Conservation (phyloP, 257 asterid genomes). For the Euphrasia confusa region DNA sequence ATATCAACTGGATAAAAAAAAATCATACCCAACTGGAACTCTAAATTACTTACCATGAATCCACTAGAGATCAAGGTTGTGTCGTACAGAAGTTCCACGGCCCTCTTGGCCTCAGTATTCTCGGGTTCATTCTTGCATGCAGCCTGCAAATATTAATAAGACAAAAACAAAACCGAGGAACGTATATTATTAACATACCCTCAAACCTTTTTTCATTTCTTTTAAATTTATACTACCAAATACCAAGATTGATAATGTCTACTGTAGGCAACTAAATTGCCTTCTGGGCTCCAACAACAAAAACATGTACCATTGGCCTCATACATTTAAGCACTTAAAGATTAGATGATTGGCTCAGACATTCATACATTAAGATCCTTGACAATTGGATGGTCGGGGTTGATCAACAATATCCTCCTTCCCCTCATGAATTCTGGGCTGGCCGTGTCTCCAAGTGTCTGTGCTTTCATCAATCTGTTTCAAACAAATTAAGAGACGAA, state of each 20-base stretch:
- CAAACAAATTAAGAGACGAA: conserved; percentile 2
- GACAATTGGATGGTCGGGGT: conserved; percentile 92
- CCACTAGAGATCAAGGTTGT: conserved; percentile 97
- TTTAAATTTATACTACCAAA: no score
- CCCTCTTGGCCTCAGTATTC: conserved; percentile 84
- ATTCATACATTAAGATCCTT: conserved; percentile 79
- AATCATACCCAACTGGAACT: no score
- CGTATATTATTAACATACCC: no score
- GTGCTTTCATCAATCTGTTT: conserved; percentile 87
- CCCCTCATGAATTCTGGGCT: conserved; percentile 98
- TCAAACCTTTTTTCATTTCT: no score
- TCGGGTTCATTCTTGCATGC: conserved; percentile 94
- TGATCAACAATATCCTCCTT: conserved; percentile 89
- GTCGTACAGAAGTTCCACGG: conserved; percentile 83
- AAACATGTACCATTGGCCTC: no score
- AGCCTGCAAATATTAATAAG: conserved; percentile 51
- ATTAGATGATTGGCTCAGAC: background rate
- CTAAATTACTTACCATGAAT: conserved; percentile 59
- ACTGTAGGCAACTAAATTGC: no score
- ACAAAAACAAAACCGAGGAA: no score
- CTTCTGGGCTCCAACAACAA: no score
- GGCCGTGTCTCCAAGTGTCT: conserved; percentile 92
- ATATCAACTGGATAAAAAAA: no score
- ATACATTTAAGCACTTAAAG: background rate
- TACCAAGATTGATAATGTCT: no score